phyloP scores from a whole-genome alignment of 371 early-diverging fungal species.

The Zopfochytrium polystomum region DNA sequence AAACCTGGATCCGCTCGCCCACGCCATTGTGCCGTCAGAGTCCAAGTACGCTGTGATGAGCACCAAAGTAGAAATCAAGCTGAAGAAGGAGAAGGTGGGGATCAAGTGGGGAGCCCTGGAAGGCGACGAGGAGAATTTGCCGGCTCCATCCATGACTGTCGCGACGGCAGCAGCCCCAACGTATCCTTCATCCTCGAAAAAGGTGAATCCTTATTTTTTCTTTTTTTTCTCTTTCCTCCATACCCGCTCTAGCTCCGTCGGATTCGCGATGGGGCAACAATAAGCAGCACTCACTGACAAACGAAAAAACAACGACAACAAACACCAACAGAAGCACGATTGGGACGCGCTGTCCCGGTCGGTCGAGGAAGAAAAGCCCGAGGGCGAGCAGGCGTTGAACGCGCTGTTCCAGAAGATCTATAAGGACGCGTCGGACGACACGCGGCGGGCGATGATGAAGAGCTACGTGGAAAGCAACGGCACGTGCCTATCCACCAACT shows the following conservation, averaged over 20 bases:
- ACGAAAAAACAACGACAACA: background rate
- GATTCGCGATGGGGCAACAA: no score
- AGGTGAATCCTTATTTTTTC: no score
- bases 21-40: constrained; percentile 69
- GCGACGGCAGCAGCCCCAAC: constrained; percentile 30
- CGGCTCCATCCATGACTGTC: constrained; percentile 11
- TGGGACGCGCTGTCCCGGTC: constrained; percentile 72
- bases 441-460: constrained; percentile 96
- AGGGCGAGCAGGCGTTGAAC: constrained; percentile 85
- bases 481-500: constrained; percentile 93
- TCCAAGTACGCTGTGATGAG: constrained; percentile 67
- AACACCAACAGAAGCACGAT: constrained; percentile 50
- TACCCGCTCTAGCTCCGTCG: constrained; percentile 21
- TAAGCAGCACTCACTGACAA: no score
- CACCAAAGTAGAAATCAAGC: constrained; percentile 91
- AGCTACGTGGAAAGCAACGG: constrained; percentile 94
- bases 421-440: constrained; percentile 89
- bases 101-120: constrained; percentile 78
- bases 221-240: no score
- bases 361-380: constrained; percentile 70
- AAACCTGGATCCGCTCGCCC: constrained; percentile 71
- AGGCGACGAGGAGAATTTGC: constrained; percentile 52
- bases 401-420: constrained; percentile 83
- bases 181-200: constrained; percentile 49
- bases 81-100: constrained; percentile 74